Base-by-base conservation (phyloP, 1,284 basidiomycete species). In the Schizophyllum amplum region DNA sequence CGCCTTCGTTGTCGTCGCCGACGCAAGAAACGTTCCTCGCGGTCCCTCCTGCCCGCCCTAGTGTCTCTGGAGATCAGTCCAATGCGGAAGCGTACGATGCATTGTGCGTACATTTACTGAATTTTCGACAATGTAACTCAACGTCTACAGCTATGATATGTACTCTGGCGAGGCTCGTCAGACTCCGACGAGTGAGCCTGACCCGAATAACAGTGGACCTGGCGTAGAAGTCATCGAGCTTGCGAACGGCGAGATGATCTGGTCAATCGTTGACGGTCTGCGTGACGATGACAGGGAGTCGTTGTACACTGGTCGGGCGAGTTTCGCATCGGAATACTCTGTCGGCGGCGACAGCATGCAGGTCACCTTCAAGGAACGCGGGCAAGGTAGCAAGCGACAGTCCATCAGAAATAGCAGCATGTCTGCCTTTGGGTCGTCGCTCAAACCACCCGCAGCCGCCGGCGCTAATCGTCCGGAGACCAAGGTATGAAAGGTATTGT, bases 231-330 rank as follows among this genome's bases (percentile, higher is more conserved):
- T 92, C 33, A 77, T 92, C 53, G 86, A 92, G 65, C 72, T 90
- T 65, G 87, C 87, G 13, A 90, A 90, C 66, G 89, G 89, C 23
- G 84, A 92, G 68, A 88, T 87, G 15, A 84, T 92, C 57, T 92
- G 89, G 89, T 88, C 58, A 58, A 88, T 92, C 61, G 87, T 92
- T 52, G 89, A 91, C 63, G 86, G 87, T 17, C 70, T 92, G 61
- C 84, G 89, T 46, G 87, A 90, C 53, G 86, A 85, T 24, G 87
- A 91, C 63, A 76, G 81, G 24, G 84, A 87, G 61, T 86, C 83
- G 51, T 70, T 79, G 61, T 87, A 87, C 64, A 78, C 77, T 22
- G 77, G 79, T 60, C 83, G 89, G 53, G 73, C 78, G 15, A 91
- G 87, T 67, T 83, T 90, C 66, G 77, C 80, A 48, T 90, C 89